These are phyloP conservation scores for Eucalyptus brandiana DNA, from an alignment of 345 rosid genomes.

Conservation along the genomic window DNA sequence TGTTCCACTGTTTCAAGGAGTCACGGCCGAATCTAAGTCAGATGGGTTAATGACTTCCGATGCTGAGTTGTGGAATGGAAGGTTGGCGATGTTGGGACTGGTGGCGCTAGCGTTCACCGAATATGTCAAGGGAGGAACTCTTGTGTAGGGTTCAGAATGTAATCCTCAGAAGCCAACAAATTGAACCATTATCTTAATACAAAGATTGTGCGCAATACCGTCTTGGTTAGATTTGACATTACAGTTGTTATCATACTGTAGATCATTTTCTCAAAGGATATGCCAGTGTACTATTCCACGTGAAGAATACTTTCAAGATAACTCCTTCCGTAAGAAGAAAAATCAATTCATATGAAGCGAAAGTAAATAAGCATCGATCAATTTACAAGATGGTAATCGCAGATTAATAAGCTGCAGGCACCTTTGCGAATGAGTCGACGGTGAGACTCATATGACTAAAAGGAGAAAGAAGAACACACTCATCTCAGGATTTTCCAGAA, in stretches of 20 bases:
- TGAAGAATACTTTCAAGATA: neutral
- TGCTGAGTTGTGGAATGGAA: conserved; percentile 81
- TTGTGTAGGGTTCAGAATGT: conserved; percentile 5
- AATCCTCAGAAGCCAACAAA: neutral
- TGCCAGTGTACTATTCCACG: neutral
- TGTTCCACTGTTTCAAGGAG: conserved; percentile 48
- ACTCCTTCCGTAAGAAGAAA: neutral
- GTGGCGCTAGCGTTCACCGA: conserved; percentile 75
- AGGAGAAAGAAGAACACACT: neutral
- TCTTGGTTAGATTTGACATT: neutral
- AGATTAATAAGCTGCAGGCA: neutral
- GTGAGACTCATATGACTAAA: neutral
- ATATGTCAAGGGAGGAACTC: conserved; percentile 52
- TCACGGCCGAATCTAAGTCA: conserved; percentile 41
- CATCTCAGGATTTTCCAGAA: neutral
- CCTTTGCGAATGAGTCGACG: neutral
- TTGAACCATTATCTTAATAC: neutral
- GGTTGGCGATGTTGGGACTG: conserved; percentile 73
- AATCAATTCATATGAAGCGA: neutral
- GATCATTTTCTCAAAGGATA: neutral
- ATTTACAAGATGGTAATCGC: neutral
- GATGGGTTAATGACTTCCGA: conserved; percentile 62
- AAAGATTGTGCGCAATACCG: neutral
- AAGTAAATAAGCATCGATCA: neutral
- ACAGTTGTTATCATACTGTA: neutral